Base-by-base conservation (phyloP, 2,329 filamentous ascomycete species). In the Botrytis galanthina region DNA sequence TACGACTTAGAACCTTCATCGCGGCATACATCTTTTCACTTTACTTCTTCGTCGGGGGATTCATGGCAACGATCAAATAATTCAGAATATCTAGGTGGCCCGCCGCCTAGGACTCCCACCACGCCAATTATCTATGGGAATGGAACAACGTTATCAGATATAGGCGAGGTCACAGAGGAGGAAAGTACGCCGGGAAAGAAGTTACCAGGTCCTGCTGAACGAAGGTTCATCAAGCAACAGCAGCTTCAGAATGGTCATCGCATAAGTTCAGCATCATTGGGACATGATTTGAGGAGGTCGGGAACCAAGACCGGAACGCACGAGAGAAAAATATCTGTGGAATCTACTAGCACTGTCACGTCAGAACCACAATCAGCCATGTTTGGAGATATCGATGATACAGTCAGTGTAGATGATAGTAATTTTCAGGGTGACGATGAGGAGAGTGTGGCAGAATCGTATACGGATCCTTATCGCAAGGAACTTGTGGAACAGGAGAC, bases 121-220 rank as follows among this genome's bases (percentile, higher is more conserved):
- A 91, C 89, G 0, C 89, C 89, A 12, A 91, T 91, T 74, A 91
- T 91, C 75, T 91, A 91, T 76, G 89, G 89, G 70, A 91, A 91
- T 77, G 89, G 89, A 62, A 91, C 89, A 61, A 91, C 91, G 89
- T 81, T 91, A 62, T 91, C 89, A 8, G 89, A 91, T 80, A 91
- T 91, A 81, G 86, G 86, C 29, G 86, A 87, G 80, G 86, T 87
- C 32, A 87, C 86, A 48, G 86, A 87, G 79, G 85, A 82, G 35
- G 86, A 87, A 78, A 86, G 85, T 77, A 85, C 84, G 4, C 80
- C 81, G 10, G 85, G 86, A 44, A 74, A 77, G 66, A 80, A 76
- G 66, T 69, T 81, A 32, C 79, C 79, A 60, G 77, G 77, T 6
- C 79, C 78, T 64, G 79, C 80, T 51, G 79, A 80, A 73, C 77